Evolutionary conservation across 1,284 basidiomycete species (phyloP).

Genomic region (Fereydounia khargensis): DNA sequence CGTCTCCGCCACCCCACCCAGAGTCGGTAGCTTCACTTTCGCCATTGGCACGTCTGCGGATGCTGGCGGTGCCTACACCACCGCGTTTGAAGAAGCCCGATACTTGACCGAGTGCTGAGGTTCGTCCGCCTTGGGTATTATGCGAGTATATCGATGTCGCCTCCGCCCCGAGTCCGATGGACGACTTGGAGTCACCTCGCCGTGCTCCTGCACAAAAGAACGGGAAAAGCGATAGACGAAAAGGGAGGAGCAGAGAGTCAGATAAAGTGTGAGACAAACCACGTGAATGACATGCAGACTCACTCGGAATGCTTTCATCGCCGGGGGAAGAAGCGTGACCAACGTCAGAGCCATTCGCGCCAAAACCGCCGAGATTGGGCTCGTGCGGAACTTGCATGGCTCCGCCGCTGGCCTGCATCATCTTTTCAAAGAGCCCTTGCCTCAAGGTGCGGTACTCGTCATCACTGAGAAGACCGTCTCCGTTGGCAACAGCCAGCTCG

Average conservation of each 20-base stretch:
- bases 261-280: no score
- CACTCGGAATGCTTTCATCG: not conserved
- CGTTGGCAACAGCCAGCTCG: constrained; percentile 47
- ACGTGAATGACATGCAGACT: no score
- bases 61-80: not conserved
- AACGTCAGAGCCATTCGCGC: not conserved
- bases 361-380: constrained; percentile 1
- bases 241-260: no score
- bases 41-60: not conserved
- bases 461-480: constrained; percentile 40
- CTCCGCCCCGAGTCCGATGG: constrained; percentile 3
- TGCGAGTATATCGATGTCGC: not conserved
- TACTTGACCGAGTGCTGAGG: constrained; percentile 13
- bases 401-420: constrained; percentile 18
- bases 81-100: constrained; percentile 3
- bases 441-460: constrained; percentile 43
- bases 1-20: not conserved
- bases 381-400: constrained; percentile 17
- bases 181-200: constrained; percentile 4
- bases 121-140: constrained; percentile 11
- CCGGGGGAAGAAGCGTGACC: not conserved
- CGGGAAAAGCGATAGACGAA: no score
- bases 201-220: no score
- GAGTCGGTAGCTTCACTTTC: not conserved
- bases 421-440: constrained; percentile 34